Conservation (phyloP, 140 eudicot genomes). For the Cichorium intybus region DNA sequence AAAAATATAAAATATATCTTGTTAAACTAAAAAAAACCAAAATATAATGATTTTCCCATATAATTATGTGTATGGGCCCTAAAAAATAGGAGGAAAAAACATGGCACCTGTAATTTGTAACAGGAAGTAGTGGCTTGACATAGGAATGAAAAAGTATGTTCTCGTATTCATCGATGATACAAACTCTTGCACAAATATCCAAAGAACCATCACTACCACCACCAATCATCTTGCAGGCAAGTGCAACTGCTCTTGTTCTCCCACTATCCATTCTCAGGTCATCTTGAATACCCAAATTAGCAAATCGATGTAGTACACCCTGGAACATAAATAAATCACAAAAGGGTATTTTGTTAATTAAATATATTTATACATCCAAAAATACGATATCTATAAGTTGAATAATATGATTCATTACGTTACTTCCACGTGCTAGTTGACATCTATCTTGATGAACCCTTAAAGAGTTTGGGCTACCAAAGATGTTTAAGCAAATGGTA, state of each 20-base stretch:
- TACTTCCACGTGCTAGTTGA: slow-evolving; percentile 63
- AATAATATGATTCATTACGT: slow-evolving; percentile 31
- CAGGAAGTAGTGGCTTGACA: slow-evolving; percentile 63
- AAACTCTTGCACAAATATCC: slow-evolving; percentile 84
- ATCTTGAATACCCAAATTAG: slow-evolving; percentile 72
- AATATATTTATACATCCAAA: background rate
- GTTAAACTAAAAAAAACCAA: too few relatives aligned
- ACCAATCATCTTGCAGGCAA: slow-evolving; percentile 94
- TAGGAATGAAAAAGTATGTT: slow-evolving; percentile 71
- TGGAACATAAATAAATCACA: slow-evolving; percentile 17
- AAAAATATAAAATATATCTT: too few relatives aligned
- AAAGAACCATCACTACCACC: slow-evolving; percentile 94
- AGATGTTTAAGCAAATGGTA: slow-evolving; percentile 61
- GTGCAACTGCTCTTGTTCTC: slow-evolving; percentile 58
- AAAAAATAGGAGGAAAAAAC: background rate
- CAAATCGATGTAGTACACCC: slow-evolving; percentile 66
- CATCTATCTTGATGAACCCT: slow-evolving; percentile 63
- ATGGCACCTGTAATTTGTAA: slow-evolving; percentile 68
- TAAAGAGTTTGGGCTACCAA: slow-evolving; percentile 62
- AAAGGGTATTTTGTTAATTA: background rate
- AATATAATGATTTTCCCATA: too few relatives aligned
- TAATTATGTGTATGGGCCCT: background rate
- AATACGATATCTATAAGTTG: background rate
- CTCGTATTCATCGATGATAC: slow-evolving; percentile 78
- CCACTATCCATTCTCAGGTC: slow-evolving; percentile 62